These are phyloP conservation scores for Zygosaccharomyces lentus DNA, from an alignment of 805 yeast genomes.

Conservation along the genomic window DNA sequence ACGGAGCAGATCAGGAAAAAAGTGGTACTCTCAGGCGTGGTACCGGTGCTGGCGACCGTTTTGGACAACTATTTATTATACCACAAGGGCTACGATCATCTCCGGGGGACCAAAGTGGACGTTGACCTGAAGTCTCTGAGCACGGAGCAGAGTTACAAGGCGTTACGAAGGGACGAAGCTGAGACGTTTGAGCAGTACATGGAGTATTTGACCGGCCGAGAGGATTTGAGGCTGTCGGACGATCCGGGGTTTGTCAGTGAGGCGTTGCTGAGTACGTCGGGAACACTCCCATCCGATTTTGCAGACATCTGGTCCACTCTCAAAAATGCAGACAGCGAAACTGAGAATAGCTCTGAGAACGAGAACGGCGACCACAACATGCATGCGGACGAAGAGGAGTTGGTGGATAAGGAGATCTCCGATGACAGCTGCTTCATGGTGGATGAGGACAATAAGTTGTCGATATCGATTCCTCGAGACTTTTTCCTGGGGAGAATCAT, in stretches of 20 bases:
- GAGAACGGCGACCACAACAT: neutral
- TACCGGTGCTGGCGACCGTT: slow-evolving; percentile 87
- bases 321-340: slow-evolving; percentile 2
- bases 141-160: slow-evolving; percentile 16
- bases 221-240: slow-evolving; percentile 13
- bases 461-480: slow-evolving; percentile 44
- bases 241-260: slow-evolving; percentile 14
- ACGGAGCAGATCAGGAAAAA: slow-evolving; percentile 78
- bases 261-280: slow-evolving; percentile 13
- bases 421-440: slow-evolving; percentile 15
- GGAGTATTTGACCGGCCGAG: slow-evolving; percentile 19
- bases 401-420: slow-evolving; percentile 2
- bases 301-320: slow-evolving; percentile 23
- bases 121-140: slow-evolving; percentile 18
- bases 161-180: slow-evolving; percentile 15
- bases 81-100: slow-evolving; percentile 35
- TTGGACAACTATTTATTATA: slow-evolving; percentile 72
- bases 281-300: slow-evolving; percentile 24
- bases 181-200: slow-evolving; percentile 23
- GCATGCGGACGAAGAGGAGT: slow-evolving; percentile 5
- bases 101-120: slow-evolving; percentile 14
- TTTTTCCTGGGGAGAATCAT: slow-evolving; percentile 69
- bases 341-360: slow-evolving; percentile 1
- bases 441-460: slow-evolving; percentile 20
- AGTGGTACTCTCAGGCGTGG: slow-evolving; percentile 86